These are phyloP conservation scores for Lumnitzera racemosa DNA, from an alignment of 345 rosid species.

Conservation along the genomic window DNA sequence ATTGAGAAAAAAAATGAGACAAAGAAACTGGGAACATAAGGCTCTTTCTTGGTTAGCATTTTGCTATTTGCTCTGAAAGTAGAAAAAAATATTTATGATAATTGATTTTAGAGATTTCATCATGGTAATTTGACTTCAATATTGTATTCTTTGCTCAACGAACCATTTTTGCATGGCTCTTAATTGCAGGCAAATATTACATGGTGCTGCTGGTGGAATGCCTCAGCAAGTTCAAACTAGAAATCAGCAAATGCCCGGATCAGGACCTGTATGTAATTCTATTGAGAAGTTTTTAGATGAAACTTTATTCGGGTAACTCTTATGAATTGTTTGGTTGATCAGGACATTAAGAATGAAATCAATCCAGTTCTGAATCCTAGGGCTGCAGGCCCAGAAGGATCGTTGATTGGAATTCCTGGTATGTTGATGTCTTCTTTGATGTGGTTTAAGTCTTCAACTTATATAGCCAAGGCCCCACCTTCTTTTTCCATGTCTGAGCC, in stretches of 20 bases:
- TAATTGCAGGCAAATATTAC: constrained; percentile 74
- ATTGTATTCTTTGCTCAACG: neutral
- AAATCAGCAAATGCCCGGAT: constrained; percentile 73
- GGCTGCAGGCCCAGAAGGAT: constrained; percentile 83
- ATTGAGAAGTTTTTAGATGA: too few relatives aligned
- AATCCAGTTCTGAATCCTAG: constrained; percentile 83
- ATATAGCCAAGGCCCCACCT: too few relatives aligned
- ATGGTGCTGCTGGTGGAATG: constrained; percentile 75
- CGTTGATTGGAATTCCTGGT: constrained; percentile 92
- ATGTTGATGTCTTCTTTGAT: neutral
- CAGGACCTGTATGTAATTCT: constrained; percentile 48
- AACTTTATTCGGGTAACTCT: constrained; percentile 9
- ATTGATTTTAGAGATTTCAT: too few relatives aligned
- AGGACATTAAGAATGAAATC: constrained; percentile 90
- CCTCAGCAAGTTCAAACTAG: constrained; percentile 87
- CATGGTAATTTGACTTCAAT: too few relatives aligned
- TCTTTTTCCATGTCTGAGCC: too few relatives aligned
- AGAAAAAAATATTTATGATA: too few relatives aligned
- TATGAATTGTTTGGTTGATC: constrained; percentile 21
- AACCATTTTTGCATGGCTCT: neutral
- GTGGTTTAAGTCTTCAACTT: too few relatives aligned
- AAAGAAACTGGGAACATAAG: too few relatives aligned
- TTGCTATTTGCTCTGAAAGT: too few relatives aligned
- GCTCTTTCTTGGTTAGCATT: too few relatives aligned
- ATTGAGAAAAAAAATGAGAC: too few relatives aligned